These are phyloP conservation scores for Primulina huaijiensis DNA, from an alignment of 257 asterid species.

Conservation along the genomic window DNA sequence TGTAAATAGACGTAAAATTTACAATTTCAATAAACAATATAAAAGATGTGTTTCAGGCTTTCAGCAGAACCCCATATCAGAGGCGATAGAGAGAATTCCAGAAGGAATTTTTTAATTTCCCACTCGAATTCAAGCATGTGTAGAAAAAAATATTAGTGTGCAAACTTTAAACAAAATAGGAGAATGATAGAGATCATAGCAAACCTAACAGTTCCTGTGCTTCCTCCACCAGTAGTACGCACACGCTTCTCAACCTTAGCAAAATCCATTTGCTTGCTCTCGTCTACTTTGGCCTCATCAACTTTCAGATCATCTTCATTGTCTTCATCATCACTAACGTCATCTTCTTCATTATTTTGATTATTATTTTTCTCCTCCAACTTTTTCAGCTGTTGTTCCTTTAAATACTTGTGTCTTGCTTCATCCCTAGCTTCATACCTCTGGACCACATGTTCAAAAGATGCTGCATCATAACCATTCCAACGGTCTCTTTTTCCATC, in stretches of 20 bases:
- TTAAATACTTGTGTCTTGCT: conserved; percentile 79
- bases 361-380: conserved; percentile 83
- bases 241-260: conserved; percentile 99
- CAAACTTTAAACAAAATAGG: conserved; percentile 1
- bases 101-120: not conserved
- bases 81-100: conserved; percentile 7
- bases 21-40: not conserved
- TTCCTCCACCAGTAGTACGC: conserved; percentile 99
- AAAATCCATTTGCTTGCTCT: conserved; percentile 99
- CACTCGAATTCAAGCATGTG: not conserved
- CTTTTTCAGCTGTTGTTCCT: conserved; percentile 81
- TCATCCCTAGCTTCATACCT: conserved; percentile 96
- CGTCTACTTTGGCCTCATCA: conserved; percentile 96
- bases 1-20: conserved; percentile 12
- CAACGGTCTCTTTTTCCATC: conserved; percentile 97
- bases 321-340: conserved; percentile 82
- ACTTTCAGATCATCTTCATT: conserved; percentile 69
- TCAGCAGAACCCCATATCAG: not conserved
- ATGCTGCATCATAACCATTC: conserved; percentile 93
- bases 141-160: not conserved
- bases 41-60: not conserved
- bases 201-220: conserved; percentile 98
- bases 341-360: conserved; percentile 56
- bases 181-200: conserved; percentile 2
- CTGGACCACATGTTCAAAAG: conserved; percentile 62